Base-by-base conservation (phyloP, 129 eudicot genomes). In the Solidago caesia region DNA sequence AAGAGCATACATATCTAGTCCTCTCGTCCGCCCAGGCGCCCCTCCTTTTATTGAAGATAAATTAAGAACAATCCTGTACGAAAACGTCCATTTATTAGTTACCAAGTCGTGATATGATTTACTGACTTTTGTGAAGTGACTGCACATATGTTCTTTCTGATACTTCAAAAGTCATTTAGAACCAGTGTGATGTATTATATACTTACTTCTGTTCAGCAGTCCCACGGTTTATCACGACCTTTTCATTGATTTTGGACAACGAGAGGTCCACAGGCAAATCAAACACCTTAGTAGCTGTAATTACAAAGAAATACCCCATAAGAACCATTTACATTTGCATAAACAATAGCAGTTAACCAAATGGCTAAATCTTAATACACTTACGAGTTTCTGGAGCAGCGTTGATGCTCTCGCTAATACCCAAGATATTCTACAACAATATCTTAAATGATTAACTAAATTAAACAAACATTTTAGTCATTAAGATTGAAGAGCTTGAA, bases 361-460 rank as follows among this genome's bases (percentile, higher is more conserved):
- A 9, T 41, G 13, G n/a, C 16, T 26, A 41, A 45, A 26, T 64
- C 16, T 45, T 44, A 29, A 71, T 64, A 15, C 27, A 65, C 86
- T 74, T 80, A 89, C 98, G 29, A 14, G 90, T 77, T 79, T 81
- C 63, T 25, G 71, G 67, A 43, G 83, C 58, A 47, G 64, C 48
- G 41, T 82, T 76, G 49, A 64, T 80, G 60, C 55, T 71, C 74
- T 81, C 84, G 68, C 84, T 56, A 44, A 93, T 84, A 57, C 92
- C 96, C 88, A 93, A 85, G 72, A 90, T 82, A 75, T 86, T 77
- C 98, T 93, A 68, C 72, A 86, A 33, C n/a, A 77, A 25, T 44
- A 66, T 47, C 60, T 46, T 12, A 62, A 44, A 44, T 16, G 27
- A 53, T 15, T 49, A 15, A 16, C 43, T 58, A 75, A 52, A 66